Conservation (phyloP, 2,329 filamentous ascomycete genomes). For the Arachnopeziza araneosa region DNA sequence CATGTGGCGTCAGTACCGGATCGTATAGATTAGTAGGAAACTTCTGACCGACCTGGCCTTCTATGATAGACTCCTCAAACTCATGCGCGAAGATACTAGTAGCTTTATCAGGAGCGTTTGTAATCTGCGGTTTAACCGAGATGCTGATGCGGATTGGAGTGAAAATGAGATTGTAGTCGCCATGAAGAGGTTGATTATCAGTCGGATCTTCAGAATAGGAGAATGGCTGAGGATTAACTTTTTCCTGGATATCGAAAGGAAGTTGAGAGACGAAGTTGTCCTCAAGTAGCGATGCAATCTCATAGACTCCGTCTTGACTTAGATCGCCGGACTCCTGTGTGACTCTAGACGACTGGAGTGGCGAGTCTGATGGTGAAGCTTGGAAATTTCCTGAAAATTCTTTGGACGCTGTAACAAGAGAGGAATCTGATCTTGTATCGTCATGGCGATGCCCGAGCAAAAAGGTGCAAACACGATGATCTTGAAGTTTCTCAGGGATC, state of each 20-base stretch:
- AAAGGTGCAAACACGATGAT: not conserved
- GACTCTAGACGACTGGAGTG: not conserved
- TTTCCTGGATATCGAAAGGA: not conserved
- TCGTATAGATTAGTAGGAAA: conserved; percentile 12
- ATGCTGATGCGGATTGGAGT: conserved; percentile 12
- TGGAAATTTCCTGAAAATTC: no score
- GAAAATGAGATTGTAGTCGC: conserved; percentile 1
- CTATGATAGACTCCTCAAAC: conserved; percentile 8
- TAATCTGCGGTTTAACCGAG: conserved; percentile 10
- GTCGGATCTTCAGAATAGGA: not conserved
- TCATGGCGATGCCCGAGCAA: not conserved
- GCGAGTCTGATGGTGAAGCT: no score
- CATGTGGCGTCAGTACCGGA: not conserved
- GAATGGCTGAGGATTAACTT: not conserved
- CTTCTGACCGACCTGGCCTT: conserved; percentile 16
- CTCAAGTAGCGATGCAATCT: not conserved
- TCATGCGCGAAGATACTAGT: conserved; percentile 2
- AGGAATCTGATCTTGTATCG: not conserved
- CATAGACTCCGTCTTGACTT: not conserved
- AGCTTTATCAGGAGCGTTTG: conserved; percentile 4
- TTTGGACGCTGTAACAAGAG: not conserved
- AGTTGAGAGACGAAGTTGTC: not conserved
- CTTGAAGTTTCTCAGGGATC: not conserved
- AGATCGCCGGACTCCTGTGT: not conserved
- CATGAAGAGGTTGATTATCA: not conserved